Evolutionary conservation across 306 rosid species (phyloP), one percentile per base, ranked within the genome.

Genomic region (Trifolium repens): DNA sequence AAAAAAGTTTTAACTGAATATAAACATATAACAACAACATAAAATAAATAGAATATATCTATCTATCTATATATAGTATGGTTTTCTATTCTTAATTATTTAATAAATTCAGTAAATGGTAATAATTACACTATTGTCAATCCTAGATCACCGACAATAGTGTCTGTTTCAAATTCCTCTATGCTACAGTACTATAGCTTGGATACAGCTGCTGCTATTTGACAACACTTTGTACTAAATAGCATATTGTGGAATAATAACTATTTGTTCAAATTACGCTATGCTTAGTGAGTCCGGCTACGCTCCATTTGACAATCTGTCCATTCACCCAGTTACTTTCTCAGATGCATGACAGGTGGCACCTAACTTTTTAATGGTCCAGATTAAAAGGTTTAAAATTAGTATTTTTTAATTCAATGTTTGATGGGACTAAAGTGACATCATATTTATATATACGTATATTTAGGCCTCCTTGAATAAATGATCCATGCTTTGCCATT

Each of bases 221-320:
- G 61, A 55, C 62, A 55, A 9, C 62, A 22, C 62, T 55, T 55
- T 55, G 57, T 50, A n/a, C 24, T 50, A 22, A 55, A 55, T 55
- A 55, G 14, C 2, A 7, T 55, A 55, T 55, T 1, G 61, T 3
- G 6, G 27, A 54, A 54, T 32, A 54, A 19, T 9, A 54, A 54
- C 19, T 16, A 19, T 54, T 8, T 54, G 17, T 12, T 59, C 16
- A 59, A 59, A 12, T 59, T 59, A 5, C 12, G 15, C 40, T 12
- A 59, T 59, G 65, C 17, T 59, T 13, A 12, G 17, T 27, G 30
- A 27, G 30, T 27, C 30, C 30, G 30, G 30, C 3, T 27, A 27
- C 30, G 30, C 30, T 27, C 30, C 30, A 27, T 27, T 27, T 27
- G 30, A 27, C 30, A 27, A 27, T 27, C 30, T 27, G 30, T 27